These are phyloP conservation scores for Chlamydomonas sphaeroides DNA, from an alignment of 139 green algal species.

Conservation along the genomic window DNA sequence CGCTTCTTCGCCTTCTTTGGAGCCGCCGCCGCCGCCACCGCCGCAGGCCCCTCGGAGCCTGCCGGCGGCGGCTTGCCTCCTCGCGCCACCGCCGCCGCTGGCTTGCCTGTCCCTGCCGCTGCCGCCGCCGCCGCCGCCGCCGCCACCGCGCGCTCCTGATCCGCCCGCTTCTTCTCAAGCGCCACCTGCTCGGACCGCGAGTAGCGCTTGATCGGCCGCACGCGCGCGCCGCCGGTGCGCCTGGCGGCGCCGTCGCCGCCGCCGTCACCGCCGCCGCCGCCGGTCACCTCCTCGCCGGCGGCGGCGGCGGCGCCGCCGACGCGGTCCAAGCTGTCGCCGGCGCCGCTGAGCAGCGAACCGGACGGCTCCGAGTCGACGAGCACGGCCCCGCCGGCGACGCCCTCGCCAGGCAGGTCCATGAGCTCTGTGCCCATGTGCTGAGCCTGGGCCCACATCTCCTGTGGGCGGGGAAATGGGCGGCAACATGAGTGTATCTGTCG, in stretches of 20 bases:
- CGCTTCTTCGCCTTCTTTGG: background rate
- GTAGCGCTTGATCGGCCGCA: slow-evolving; percentile 24
- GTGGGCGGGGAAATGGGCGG: too few relatives aligned
- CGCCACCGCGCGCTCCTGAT: background rate
- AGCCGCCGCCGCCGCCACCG: too few relatives aligned
- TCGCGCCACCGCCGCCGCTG: too few relatives aligned
- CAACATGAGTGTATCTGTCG: too few relatives aligned
- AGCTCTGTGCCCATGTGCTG: slow-evolving; percentile 12
- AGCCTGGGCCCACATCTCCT: slow-evolving; percentile 22
- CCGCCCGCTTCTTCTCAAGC: background rate
- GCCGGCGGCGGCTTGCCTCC: too few relatives aligned
- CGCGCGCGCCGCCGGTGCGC: background rate
- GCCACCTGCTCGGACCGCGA: slow-evolving; percentile 10
- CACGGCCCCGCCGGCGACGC: background rate
- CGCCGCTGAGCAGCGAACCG: background rate
- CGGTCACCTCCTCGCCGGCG: background rate
- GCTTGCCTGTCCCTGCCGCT: background rate
- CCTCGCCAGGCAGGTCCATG: background rate
- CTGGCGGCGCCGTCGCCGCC: background rate
- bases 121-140: background rate
- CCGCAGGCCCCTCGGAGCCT: too few relatives aligned
- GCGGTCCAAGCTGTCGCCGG: background rate
- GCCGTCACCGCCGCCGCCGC: background rate
- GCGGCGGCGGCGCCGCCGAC: background rate
- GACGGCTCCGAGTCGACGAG: background rate